A percentile compares a stretch with the other conserved stretches of the same genome.
phyloP scores from a whole-genome alignment of 1,284 basidiomycete genomes.

The Boletellus sp. region DNA sequence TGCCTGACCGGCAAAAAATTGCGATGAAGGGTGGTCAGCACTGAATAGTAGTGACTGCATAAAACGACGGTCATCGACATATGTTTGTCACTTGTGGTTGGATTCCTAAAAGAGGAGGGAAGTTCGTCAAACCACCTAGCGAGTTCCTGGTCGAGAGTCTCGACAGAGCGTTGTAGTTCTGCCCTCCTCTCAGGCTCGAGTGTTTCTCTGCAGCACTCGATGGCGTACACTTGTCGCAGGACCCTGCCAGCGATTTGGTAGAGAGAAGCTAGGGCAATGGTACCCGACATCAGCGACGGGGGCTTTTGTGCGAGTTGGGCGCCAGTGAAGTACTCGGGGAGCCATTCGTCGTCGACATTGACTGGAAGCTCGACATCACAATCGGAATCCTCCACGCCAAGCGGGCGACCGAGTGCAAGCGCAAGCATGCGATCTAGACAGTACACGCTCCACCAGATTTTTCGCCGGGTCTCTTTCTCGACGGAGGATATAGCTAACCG shows the following conservation, averaged over 20 bases:
- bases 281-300: slow-evolving; percentile 76
- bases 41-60: slow-evolving; percentile 86
- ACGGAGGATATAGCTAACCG: slow-evolving; percentile 65
- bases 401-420: slow-evolving; percentile 76
- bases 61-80: slow-evolving; percentile 85
- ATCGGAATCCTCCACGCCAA: slow-evolving; percentile 76
- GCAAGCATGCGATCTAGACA: slow-evolving; percentile 87
- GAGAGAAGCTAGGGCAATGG: slow-evolving; percentile 68
- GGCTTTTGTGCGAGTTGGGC: slow-evolving; percentile 51
- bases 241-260: slow-evolving; percentile 82
- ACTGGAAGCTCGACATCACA: slow-evolving; percentile 81
- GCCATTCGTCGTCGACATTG: slow-evolving; percentile 74
- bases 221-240: slow-evolving; percentile 76
- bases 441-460: slow-evolving; percentile 91
- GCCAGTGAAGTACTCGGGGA: slow-evolving; percentile 69
- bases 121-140: slow-evolving; percentile 80
- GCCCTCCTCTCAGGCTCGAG: slow-evolving; percentile 70
- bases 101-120: slow-evolving; percentile 68
- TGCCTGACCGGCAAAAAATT: slow-evolving; percentile 78
- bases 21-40: slow-evolving; percentile 84
- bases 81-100: slow-evolving; percentile 69
- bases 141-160: slow-evolving; percentile 71
- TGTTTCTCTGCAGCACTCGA: slow-evolving; percentile 70
- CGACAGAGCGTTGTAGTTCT: slow-evolving; percentile 72
- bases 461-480: slow-evolving; percentile 83